A percentile compares a stretch with the other conserved stretches of the same genome.
phyloP scores from a whole-genome alignment of 2,329 filamentous ascomycete genomes.

The Torrubiella hemipterigena region DNA sequence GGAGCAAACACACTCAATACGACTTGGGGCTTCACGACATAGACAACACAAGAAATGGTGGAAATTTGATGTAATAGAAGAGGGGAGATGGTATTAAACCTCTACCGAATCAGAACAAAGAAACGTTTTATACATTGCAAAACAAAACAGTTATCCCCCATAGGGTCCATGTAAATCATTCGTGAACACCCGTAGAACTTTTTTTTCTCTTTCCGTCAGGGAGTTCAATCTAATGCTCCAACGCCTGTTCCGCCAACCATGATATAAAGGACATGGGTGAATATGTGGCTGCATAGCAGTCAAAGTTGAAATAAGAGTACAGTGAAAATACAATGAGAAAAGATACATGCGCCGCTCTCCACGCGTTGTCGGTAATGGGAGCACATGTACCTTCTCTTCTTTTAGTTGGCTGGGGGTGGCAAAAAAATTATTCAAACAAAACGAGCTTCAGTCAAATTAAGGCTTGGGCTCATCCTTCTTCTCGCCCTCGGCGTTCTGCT shows the following conservation, averaged over 20 bases:
- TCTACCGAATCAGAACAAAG: constrained; percentile 8
- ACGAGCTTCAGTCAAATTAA: constrained; percentile 26
- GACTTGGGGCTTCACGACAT: constrained; percentile 5
- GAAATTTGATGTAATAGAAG: constrained; percentile 11
- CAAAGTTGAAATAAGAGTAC: constrained; percentile 38
- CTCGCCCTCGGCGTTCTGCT: constrained; percentile 52
- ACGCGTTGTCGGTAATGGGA: constrained; percentile 18
- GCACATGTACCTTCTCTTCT: constrained; percentile 4
- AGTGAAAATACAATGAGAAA: constrained; percentile 30
- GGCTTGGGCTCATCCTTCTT: constrained; percentile 67
- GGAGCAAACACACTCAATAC: constrained; percentile 6
- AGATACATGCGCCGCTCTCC: constrained; percentile 22
- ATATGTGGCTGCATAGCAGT: constrained; percentile 22
- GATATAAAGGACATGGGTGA: constrained; percentile 32
- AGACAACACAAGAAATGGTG: background rate
- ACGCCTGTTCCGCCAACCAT: constrained; percentile 36
- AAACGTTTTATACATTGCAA: constrained; percentile 27
- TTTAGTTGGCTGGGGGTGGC: constrained; percentile 6
- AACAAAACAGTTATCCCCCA: constrained; percentile 27
- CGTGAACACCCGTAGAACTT: constrained; percentile 25
- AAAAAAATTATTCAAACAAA: constrained; percentile 14
- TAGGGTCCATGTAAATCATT: constrained; percentile 31
- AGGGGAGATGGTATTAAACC: constrained; percentile 42
- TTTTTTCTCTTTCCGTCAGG: no score
- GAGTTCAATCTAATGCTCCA: no score